These are phyloP conservation scores for Rhodotorula taiwanensis DNA, from an alignment of 768 basidiomycete genomes.

Conservation along the genomic window DNA sequence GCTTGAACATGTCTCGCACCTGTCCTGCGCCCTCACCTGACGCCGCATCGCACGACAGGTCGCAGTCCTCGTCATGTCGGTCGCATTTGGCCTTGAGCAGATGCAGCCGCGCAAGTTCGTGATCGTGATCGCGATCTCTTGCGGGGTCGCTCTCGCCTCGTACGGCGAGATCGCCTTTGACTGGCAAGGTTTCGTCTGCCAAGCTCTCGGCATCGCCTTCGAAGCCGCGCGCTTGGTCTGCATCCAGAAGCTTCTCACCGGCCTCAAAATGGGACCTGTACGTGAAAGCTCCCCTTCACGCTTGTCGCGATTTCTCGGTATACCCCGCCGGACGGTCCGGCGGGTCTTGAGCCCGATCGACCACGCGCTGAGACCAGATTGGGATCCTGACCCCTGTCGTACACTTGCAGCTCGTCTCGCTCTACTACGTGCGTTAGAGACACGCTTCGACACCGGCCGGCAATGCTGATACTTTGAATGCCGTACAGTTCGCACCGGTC, in stretches of 20 bases:
- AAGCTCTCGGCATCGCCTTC: constrained; percentile 79
- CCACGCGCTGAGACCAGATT: no score
- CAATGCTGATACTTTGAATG: no score
- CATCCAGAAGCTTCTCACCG: constrained; percentile 90
- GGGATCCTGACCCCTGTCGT: no score
- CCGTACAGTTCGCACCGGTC: constrained; percentile 48
- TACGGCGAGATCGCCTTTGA: constrained; percentile 82
- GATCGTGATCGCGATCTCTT: constrained; percentile 85
- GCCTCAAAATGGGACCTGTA: constrained; percentile 94
- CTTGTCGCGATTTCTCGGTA: no score
- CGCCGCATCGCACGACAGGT: not conserved
- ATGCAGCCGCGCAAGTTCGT: constrained; percentile 70
- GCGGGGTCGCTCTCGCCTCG: constrained; percentile 75
- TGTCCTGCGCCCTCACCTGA: not conserved
- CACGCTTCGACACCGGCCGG: no score
- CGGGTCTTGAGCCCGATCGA: no score
- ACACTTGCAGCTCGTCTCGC: constrained; percentile 53
- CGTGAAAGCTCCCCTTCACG: constrained; percentile 40
- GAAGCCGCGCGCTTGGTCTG: constrained; percentile 87
- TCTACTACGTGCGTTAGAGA: constrained; percentile 80
- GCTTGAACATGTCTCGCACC: no score
- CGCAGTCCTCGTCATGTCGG: constrained; percentile 62
- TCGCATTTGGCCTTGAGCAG: constrained; percentile 79
- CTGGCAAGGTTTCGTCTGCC: constrained; percentile 75
- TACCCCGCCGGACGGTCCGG: no score